These are phyloP conservation scores for Monosporozyma aerobia DNA, from an alignment of 805 yeast species.

Conservation along the genomic window DNA sequence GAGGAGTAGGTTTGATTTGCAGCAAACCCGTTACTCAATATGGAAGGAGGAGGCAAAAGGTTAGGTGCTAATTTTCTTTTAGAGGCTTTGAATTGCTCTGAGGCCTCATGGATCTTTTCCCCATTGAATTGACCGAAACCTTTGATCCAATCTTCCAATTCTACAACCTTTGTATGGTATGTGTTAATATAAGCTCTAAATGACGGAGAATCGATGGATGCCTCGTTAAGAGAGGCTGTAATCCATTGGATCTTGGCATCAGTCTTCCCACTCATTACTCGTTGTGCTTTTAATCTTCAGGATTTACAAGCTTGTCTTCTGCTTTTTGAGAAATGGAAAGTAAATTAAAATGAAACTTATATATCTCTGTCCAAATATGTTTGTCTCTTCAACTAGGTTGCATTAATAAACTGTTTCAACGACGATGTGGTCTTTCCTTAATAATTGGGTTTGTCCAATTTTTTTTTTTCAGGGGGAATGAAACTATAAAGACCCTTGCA, in stretches of 20 bases:
- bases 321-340: not conserved
- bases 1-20: conserved; percentile 60
- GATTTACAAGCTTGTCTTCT: not conserved
- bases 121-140: conserved; percentile 34
- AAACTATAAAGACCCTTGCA: not conserved
- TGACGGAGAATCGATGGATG: conserved; percentile 50
- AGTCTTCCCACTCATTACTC: not conserved
- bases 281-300: not conserved
- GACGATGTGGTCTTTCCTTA: too few relatives aligned
- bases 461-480: not conserved
- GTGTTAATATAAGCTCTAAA: conserved; percentile 72
- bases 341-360: too few relatives aligned
- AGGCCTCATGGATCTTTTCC: conserved; percentile 33
- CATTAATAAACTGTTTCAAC: too few relatives aligned
- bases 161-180: conserved; percentile 46
- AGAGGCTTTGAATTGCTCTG: conserved; percentile 38
- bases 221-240: conserved; percentile 15
- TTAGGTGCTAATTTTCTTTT: conserved; percentile 38
- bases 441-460: too few relatives aligned
- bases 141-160: conserved; percentile 60
- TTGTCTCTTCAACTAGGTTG: too few relatives aligned
- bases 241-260: conserved; percentile 6
- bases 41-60: conserved; percentile 37
- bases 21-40: conserved; percentile 50
- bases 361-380: too few relatives aligned